Base-by-base conservation (phyloP, 1,139 yeast species). In the Suhomyces bokatorum region DNA sequence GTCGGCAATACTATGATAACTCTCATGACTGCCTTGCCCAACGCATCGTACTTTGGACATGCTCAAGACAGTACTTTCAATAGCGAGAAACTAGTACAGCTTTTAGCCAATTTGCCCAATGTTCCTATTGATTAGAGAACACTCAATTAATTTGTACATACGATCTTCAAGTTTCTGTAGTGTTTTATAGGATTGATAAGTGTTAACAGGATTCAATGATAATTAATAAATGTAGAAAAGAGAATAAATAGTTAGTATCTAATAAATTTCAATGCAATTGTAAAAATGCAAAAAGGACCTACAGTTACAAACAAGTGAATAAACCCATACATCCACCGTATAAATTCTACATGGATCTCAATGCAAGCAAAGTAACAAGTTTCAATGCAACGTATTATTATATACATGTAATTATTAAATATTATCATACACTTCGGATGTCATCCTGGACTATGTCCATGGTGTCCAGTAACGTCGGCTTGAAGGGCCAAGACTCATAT, bases 401-500 rank as follows among this genome's bases (percentile, higher is more conserved):
- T 31, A 24, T 37, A 31, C 40, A 37, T 14, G 40, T 31, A n/a
- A 11, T 16, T 17, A 26, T 26, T 8, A 6, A 12, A 6, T n/a
- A 13, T 4, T 26, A 4, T 44, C 42, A 56, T 35, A 54, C 49
- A 22, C 44, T 45, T 40, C 58, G 43, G 4, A 52, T 42, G 16
- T 58, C 62, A 15, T 59, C 63, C 35, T 54, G 55, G 12, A 56
- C 52, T 10, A 60, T 43, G 35, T 55, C 59, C 47, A 57, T 43
- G 13, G 58, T 59, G 31, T 63, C 67, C 10, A 54, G 52, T 16
- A 48, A 51, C 0, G 66, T 37, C 1, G 97, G 97, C 63, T 84
- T 89, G 69, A 90, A 91, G 0, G 98, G 95, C 98, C 98, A 91
- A 17, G 67, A 60, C 37, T 73, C 76, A 59, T 85, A 87, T 3